phyloP scores from a whole-genome alignment of 805 yeast genomes.

The Candida parachauliodes region DNA sequence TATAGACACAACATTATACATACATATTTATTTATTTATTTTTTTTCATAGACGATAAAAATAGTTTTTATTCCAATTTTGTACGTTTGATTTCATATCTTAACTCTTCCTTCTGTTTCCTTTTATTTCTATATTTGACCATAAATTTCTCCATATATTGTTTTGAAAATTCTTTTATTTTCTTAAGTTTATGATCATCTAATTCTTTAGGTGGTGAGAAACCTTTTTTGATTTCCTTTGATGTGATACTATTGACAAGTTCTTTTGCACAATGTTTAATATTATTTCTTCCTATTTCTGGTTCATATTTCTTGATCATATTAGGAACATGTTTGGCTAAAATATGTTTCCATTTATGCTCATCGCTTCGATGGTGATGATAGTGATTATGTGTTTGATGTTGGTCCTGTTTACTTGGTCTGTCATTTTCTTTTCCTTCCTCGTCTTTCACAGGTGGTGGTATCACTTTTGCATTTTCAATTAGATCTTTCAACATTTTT shows the following conservation, averaged over 20 bases:
- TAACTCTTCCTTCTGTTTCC: slow-evolving; percentile 14
- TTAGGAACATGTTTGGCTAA: slow-evolving; percentile 82
- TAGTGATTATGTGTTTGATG: background rate
- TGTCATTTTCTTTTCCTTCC: slow-evolving; percentile 5
- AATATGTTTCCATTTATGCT: slow-evolving; percentile 38
- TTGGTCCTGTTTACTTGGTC: slow-evolving; percentile 6
- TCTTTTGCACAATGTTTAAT: slow-evolving; percentile 78
- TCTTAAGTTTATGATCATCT: slow-evolving; percentile 60
- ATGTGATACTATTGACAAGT: slow-evolving; percentile 60
- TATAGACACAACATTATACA: slow-evolving; percentile 4
- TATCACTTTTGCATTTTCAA: slow-evolving; percentile 20
- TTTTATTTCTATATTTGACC: slow-evolving; percentile 43
- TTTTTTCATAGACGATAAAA: too few relatives aligned
- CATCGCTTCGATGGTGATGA: slow-evolving; percentile 10
- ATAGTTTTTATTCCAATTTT: background rate
- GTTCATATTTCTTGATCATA: slow-evolving; percentile 60
- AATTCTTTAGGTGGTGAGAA: slow-evolving; percentile 53
- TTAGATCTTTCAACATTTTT: slow-evolving; percentile 31
- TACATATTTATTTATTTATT: background rate
- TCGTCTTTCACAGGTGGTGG: slow-evolving; percentile 2
- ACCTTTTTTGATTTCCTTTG: slow-evolving; percentile 61
- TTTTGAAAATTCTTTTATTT: slow-evolving; percentile 62
- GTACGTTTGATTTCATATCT: background rate
- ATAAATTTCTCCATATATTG: slow-evolving; percentile 66
- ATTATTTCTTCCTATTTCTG: slow-evolving; percentile 66